Conservation (phyloP, 2,329 filamentous ascomycete genomes). For the Verticillium nubilum region DNA sequence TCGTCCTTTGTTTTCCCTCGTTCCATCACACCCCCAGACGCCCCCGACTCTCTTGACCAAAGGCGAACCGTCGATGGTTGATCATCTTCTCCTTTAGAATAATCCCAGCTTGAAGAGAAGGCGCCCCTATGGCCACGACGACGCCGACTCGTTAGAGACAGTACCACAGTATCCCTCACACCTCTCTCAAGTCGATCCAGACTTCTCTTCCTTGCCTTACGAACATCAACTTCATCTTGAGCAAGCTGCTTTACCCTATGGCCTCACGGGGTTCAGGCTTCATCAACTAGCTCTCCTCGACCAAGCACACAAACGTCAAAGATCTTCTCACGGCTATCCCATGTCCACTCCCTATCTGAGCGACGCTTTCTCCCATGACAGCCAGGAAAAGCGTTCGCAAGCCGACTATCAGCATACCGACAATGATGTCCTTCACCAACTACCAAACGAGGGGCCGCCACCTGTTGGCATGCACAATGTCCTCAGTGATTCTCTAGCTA, state of each 20-base stretch:
- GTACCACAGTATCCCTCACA: constrained; percentile 25
- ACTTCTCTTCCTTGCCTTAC: constrained; percentile 17
- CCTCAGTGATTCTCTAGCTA: constrained; percentile 14
- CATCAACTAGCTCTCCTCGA: constrained; percentile 15
- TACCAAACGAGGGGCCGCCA: neutral
- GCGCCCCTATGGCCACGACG: constrained; percentile 33
- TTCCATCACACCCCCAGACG: constrained; percentile 18
- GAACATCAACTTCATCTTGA: constrained; percentile 20
- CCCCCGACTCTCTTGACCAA: constrained; percentile 16
- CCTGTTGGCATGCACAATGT: neutral
- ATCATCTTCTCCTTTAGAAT: constrained; percentile 29
- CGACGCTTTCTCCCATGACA: constrained; percentile 19
- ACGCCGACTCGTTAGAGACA: constrained; percentile 26
- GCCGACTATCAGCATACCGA: constrained; percentile 7
- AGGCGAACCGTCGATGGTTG: constrained; percentile 10
- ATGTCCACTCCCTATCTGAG: constrained; percentile 22
- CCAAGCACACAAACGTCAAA: constrained; percentile 23
- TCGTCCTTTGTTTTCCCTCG: constrained; percentile 18
- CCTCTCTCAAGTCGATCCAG: constrained; percentile 17
- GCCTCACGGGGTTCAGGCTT: constrained; percentile 23
- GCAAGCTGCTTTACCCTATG: constrained; percentile 23
- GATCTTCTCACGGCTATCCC: constrained; percentile 19
- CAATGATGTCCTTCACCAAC: neutral
- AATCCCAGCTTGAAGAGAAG: constrained; percentile 35
- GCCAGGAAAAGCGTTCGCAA: constrained; percentile 23